phyloP scores from a whole-genome alignment of 805 yeast species.

The Saccharomyces paradoxus region DNA sequence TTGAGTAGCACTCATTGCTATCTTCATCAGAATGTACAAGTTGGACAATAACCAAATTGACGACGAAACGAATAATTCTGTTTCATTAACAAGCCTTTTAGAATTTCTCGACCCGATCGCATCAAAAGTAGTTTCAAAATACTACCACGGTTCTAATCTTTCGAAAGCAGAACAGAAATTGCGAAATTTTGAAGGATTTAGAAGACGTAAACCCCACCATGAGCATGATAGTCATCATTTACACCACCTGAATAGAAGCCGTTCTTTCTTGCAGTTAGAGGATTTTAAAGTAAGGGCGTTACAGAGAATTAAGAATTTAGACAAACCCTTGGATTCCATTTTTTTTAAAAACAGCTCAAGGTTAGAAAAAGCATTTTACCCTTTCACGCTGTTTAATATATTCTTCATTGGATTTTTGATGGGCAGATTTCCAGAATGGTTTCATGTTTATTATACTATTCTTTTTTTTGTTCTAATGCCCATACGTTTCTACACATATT shows the following conservation, averaged over 20 bases:
- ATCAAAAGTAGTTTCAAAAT: constrained; percentile 15
- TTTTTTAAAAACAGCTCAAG: constrained; percentile 36
- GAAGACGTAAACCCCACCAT: neutral
- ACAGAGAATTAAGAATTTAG: constrained; percentile 19
- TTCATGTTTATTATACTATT: constrained; percentile 67
- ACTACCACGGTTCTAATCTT: constrained; percentile 2
- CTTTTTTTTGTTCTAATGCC: constrained; percentile 66
- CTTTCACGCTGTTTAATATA: constrained; percentile 58
- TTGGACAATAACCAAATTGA: neutral
- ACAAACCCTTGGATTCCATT: constrained; percentile 25
- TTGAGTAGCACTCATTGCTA: neutral
- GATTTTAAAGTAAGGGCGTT: constrained; percentile 17
- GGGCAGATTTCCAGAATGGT: constrained; percentile 67
- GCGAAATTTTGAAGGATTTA: neutral
- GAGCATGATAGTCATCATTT: neutral
- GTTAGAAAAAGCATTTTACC: constrained; percentile 75
- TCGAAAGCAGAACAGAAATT: neutral
- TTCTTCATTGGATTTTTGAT: constrained; percentile 67
- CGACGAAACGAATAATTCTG: neutral
- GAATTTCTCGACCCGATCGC: constrained; percentile 27
- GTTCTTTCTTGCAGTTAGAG: constrained; percentile 12
- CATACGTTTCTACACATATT: constrained; percentile 72
- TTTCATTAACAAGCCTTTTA: constrained; percentile 16
- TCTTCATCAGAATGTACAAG: neutral
- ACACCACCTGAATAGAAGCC: constrained; percentile 8